Conservation (phyloP, 164 flowering plant species). For the Piper betle region DNA sequence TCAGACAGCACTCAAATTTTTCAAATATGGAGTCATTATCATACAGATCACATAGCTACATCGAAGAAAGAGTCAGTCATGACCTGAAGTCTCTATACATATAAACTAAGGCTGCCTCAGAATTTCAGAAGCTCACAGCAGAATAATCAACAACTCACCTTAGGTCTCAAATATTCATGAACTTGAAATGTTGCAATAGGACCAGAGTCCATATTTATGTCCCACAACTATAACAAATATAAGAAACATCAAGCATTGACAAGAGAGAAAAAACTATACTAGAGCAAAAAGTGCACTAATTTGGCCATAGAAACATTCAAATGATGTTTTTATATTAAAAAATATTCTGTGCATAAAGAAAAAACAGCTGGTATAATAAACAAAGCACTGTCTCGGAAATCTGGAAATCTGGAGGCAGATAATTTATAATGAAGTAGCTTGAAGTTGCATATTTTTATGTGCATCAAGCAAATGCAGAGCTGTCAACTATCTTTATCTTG, state of each 20-base stretch:
- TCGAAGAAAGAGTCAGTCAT: background rate
- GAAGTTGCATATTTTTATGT: too few relatives aligned
- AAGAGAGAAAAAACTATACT: too few relatives aligned
- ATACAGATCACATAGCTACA: conserved; percentile 73
- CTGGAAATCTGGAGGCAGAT: too few relatives aligned
- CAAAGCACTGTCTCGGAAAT: too few relatives aligned
- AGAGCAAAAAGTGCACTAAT: too few relatives aligned
- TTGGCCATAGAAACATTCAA: too few relatives aligned
- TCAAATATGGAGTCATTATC: conserved; percentile 80
- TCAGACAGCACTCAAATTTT: conserved; percentile 82
- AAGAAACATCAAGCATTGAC: background rate
- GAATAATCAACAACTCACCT: conserved; percentile 22
- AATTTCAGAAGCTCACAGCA: background rate
- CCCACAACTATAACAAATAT: conserved; percentile 56
- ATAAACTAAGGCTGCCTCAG: background rate
- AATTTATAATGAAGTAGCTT: too few relatives aligned
- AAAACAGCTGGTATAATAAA: too few relatives aligned
- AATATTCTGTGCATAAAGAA: too few relatives aligned
- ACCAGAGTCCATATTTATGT: conserved; percentile 80
- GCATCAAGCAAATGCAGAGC: too few relatives aligned
- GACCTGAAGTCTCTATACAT: background rate
- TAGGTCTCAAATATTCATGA: conserved; percentile 75
- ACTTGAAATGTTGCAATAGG: conserved; percentile 86
- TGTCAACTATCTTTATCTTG: too few relatives aligned
- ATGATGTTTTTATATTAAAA: too few relatives aligned